Conservation (phyloP, 768 basidiomycete genomes). For the Hericium coralloides region DNA sequence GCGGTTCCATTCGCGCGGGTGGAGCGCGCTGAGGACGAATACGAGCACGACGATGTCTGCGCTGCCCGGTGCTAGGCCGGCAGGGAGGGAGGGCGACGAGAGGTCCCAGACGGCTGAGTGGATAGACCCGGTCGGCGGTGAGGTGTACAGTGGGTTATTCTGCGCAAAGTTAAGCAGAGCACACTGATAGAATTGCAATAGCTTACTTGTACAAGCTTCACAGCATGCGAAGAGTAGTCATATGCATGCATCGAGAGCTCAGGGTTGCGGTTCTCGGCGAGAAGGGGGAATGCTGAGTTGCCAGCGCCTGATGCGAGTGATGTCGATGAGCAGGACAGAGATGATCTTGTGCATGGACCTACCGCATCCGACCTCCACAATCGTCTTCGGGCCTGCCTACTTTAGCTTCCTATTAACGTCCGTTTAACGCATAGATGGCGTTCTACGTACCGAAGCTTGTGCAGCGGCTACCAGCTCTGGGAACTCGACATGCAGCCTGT, state of each 20-base stretch:
- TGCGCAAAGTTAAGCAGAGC: slow-evolving; percentile 21
- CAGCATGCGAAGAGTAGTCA: slow-evolving; percentile 85
- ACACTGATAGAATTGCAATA: neutral
- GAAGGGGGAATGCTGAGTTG: slow-evolving; percentile 87
- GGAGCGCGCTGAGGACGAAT: slow-evolving; percentile 89
- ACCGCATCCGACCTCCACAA: slow-evolving; percentile 93
- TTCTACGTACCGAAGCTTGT: slow-evolving; percentile 20
- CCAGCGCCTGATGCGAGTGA: slow-evolving; percentile 63
- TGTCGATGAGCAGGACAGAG: neutral
- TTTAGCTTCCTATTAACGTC: neutral
- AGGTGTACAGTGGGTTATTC: slow-evolving; percentile 62
- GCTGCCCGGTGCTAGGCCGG: slow-evolving; percentile 50
- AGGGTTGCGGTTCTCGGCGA: slow-evolving; percentile 78
- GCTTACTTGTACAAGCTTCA: slow-evolving; percentile 80
- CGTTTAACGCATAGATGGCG: neutral
- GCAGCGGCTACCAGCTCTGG: slow-evolving; percentile 73
- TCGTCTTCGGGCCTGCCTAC: slow-evolving; percentile 67
- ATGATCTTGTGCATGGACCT: slow-evolving; percentile 14
- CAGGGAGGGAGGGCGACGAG: slow-evolving; percentile 56
- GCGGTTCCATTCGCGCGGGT: slow-evolving; percentile 84
- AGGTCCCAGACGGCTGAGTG: slow-evolving; percentile 88
- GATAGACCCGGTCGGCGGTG: slow-evolving; percentile 62
- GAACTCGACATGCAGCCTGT: slow-evolving; percentile 89
- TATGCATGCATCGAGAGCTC: slow-evolving; percentile 67
- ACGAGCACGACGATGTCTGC: slow-evolving; percentile 89